phyloP scores from a whole-genome alignment of 768 basidiomycete species.

The Russula vinacea region DNA sequence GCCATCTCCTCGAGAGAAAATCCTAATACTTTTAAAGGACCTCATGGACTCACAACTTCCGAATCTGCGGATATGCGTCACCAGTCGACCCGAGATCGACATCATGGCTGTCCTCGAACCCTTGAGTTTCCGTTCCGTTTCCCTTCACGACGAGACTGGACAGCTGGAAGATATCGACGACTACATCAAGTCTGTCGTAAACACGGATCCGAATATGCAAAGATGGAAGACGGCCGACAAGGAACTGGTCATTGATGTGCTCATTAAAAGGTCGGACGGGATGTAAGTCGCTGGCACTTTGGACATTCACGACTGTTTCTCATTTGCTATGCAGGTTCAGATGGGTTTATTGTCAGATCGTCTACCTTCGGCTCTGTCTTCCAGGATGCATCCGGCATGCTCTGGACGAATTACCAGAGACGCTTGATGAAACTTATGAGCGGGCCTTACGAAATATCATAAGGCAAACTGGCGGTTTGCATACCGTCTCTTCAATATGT shows the following conservation, averaged over 20 bases:
- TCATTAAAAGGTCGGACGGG: not conserved
- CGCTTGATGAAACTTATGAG: slow-evolving; percentile 3
- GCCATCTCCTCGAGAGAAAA: not conserved
- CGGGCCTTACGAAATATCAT: not conserved
- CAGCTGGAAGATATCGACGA: slow-evolving; percentile 1
- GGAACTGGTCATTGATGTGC: not conserved
- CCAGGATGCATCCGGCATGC: slow-evolving; percentile 3
- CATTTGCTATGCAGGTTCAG: not conserved
- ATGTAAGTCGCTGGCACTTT: not conserved
- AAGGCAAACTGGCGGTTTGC: not conserved
- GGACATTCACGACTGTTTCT: not conserved
- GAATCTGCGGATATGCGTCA: not conserved
- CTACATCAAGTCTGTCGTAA: not conserved
- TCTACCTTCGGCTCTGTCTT: not conserved
- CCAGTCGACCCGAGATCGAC: slow-evolving; percentile 3
- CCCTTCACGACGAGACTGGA: not conserved
- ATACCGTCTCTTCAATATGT: slow-evolving; percentile 5
- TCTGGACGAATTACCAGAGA: not conserved
- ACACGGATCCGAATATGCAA: not conserved
- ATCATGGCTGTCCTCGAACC: slow-evolving; percentile 1
- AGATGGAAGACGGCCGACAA: not conserved
- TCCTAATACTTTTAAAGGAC: not conserved
- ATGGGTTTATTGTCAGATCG: slow-evolving; percentile 4
- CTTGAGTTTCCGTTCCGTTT: not conserved
- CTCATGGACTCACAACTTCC: not conserved